These are phyloP conservation scores for Boletales sp. DNA, from an alignment of 768 basidiomycete species.

Conservation along the genomic window DNA sequence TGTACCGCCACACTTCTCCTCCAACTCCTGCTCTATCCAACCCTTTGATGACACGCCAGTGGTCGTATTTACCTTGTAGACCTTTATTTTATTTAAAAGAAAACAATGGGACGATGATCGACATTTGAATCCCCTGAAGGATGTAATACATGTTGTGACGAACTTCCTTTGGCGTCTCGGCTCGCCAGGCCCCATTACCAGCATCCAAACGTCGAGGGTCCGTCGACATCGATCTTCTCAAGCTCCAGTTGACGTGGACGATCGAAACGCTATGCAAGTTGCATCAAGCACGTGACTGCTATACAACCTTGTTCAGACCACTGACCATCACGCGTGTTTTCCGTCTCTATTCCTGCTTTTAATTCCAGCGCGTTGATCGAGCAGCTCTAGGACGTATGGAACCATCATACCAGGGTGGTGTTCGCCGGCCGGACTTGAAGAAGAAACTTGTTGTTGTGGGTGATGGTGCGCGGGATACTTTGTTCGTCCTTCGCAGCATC, in stretches of 20 bases:
- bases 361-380: not conserved
- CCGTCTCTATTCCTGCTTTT: not conserved
- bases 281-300: conserved; percentile 15
- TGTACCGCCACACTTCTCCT: conserved; percentile 23
- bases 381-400: conserved; percentile 20
- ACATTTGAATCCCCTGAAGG: no score
- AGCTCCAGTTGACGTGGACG: not conserved
- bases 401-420: conserved; percentile 20
- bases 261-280: not conserved
- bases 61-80: no score
- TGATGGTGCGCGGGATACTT: conserved; percentile 57
- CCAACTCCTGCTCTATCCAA: not conserved
- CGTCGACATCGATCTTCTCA: no score
- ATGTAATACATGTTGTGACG: no score
- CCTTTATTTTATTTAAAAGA: no score
- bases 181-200: no score
- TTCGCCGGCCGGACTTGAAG: conserved; percentile 73
- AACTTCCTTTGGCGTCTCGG: no score
- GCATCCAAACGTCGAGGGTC: no score
- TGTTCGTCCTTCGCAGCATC: conserved; percentile 23
- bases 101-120: no score
- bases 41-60: no score
- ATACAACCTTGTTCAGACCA: not conserved
- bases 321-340: conserved; percentile 3
- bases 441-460: conserved; percentile 87